Conservation (phyloP, 2,329 filamentous ascomycete genomes). For the Colletotrichum tofieldiae region DNA sequence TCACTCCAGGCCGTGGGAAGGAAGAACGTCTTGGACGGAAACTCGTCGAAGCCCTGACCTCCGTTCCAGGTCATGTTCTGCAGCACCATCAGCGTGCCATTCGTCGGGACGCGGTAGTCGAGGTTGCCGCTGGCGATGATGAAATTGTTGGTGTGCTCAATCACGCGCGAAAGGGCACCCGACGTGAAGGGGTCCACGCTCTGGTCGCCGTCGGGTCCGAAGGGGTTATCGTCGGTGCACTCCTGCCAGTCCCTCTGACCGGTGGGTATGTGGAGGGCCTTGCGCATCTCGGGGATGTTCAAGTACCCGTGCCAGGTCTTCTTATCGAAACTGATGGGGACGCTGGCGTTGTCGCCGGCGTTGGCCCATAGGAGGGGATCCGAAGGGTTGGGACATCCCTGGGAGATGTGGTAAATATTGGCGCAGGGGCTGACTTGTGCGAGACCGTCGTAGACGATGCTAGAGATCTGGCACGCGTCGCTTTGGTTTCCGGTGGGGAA, state of each 20-base stretch:
- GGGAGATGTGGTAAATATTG: conserved; percentile 82
- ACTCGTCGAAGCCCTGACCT: conserved; percentile 76
- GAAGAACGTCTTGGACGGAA: conserved; percentile 75
- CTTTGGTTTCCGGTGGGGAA: conserved; percentile 63
- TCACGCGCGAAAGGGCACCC: conserved; percentile 77
- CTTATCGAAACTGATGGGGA: conserved; percentile 71
- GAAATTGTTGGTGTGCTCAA: conserved; percentile 81
- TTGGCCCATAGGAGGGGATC: conserved; percentile 80
- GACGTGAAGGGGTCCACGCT: conserved; percentile 59
- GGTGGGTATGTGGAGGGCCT: conserved; percentile 76
- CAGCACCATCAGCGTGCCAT: conserved; percentile 79
- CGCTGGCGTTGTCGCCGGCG: conserved; percentile 48
- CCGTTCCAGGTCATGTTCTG: conserved; percentile 90
- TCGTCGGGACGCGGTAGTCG: conserved; percentile 78
- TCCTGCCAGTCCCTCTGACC: conserved; percentile 47
- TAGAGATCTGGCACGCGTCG: conserved; percentile 69
- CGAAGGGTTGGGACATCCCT: conserved; percentile 79
- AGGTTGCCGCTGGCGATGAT: conserved; percentile 81
- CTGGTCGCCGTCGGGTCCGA: conserved; percentile 59
- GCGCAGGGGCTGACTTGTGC: conserved; percentile 81
- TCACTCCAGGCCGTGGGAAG: conserved; percentile 64
- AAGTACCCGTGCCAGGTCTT: conserved; percentile 76
- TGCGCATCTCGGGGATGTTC: conserved; percentile 78
- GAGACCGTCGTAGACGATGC: conserved; percentile 68
- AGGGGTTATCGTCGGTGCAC: conserved; percentile 64